Conservation (phyloP, 2,329 filamentous ascomycete species). For the Amesomyces nigricolor region DNA sequence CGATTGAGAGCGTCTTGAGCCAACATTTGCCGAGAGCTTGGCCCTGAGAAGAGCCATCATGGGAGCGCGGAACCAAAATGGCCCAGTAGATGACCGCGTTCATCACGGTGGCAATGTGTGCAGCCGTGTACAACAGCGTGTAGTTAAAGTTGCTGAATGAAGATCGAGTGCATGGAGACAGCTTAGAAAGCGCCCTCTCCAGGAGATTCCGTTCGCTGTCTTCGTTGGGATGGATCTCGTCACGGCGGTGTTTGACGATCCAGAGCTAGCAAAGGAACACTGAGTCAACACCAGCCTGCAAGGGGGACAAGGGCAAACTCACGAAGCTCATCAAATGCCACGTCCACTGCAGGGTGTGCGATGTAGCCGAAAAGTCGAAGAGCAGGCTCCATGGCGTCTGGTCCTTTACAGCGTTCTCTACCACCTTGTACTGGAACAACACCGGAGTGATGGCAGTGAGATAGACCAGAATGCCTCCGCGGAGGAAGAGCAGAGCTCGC, state of each 20-base stretch:
- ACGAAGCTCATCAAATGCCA: slow-evolving; percentile 46
- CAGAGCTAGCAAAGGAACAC: neutral
- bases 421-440: slow-evolving; percentile 42
- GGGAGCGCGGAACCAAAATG: slow-evolving; percentile 34
- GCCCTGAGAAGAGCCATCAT: slow-evolving; percentile 30
- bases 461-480: slow-evolving; percentile 40
- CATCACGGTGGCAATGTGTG: slow-evolving; percentile 44
- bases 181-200: slow-evolving; percentile 23
- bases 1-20: slow-evolving; percentile 42
- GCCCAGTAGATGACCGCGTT: slow-evolving; percentile 48
- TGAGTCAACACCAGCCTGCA: slow-evolving; percentile 30
- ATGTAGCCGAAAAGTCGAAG: slow-evolving; percentile 46
- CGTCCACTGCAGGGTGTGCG: slow-evolving; percentile 37
- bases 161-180: slow-evolving; percentile 39
- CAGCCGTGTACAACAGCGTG: slow-evolving; percentile 45
- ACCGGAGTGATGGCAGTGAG: slow-evolving; percentile 38
- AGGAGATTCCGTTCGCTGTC: neutral
- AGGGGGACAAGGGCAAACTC: slow-evolving; percentile 20
- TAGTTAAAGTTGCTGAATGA: slow-evolving; percentile 43
- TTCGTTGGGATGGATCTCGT: neutral
- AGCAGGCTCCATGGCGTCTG: slow-evolving; percentile 36
- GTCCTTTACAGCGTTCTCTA: neutral
- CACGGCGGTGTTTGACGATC: neutral
- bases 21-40: slow-evolving; percentile 41
- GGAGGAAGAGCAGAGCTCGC: slow-evolving; percentile 40